Base-by-base conservation (phyloP, 257 asterid species). In the Lavandula angustifolia region DNA sequence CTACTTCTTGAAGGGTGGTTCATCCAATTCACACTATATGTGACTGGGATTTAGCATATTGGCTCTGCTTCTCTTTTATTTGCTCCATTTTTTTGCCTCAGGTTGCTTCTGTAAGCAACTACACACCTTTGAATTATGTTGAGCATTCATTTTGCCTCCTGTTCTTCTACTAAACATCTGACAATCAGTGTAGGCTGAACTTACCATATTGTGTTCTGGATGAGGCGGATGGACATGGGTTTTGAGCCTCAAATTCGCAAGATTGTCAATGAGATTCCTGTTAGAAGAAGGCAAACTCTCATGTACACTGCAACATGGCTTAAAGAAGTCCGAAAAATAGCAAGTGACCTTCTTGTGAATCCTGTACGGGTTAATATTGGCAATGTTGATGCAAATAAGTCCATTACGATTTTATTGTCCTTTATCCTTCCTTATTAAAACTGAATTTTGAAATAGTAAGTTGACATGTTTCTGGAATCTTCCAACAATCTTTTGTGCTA, bases 61-160 rank as follows among this genome's bases (percentile, higher is more conserved):
- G 91, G 98, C 87, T 82, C 86, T 64, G 85, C 80, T 79, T 80
- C 91, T 82, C 80, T 88, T 89, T 88, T 80, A 76, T 77, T 89
- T 80, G 91, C 95, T 79, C 87, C 90, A 73, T 82, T 89, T 85
- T 85, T 92, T 82, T 85, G 85, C 91, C 81, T 78, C 84, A 58
- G 84, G 96, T 92, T 92, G 99, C 97, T 90, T 92, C 97, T 80
- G 95, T 90, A 94, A 94, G 97, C 97, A 94, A 86, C 97, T 72
- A 53, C 80, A 76, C 68, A 75, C 94, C 91, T 77, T 78, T 69
- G 64, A 72, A 70, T 81, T 81, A 76, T 59, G 77, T 83, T 86
- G 71, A 75, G 80, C 87, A 80, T 72, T 79, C 68, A 48, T 66
- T 74, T 62, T 40, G 40, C 40, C 32, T 67, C 70, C 32, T 66